Base-by-base conservation (phyloP, 306 rosid species). In the Glycine soja region DNA sequence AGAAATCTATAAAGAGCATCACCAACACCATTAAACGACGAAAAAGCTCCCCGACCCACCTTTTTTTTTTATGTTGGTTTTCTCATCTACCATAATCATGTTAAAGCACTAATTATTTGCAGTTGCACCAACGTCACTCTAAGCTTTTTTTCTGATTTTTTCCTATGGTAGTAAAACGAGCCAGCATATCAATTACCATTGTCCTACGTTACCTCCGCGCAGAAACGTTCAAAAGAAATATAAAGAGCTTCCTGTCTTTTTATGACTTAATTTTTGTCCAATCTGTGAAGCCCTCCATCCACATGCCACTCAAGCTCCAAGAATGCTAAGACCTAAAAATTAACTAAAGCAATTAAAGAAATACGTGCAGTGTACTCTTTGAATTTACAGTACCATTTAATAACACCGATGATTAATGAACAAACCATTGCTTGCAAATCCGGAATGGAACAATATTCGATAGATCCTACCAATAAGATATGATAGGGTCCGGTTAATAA, bases 151-250 rank as follows among this genome's bases (percentile, higher is more conserved):
- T 36, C 38, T 42, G 43, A 43, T 14, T 43, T 74, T 72, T 74
- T 72, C 8, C n/a, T 10, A 32, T 12, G 47, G 1, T 57, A 40
- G 9, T 42, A 42, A 42, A 42, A 42, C 46, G 46, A 42, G 46
- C 46, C 46, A 42, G 46, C 46, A 1, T 42, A 42, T 8, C 46
- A 42, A 42, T 42, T 65, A 53, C 46, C 75, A 53, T 72, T 18
- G 67, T 65, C 66, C 67, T n/a, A 80, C 79, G 79, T 52, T 72
- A 72, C 48, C 56, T 62, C 3, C 47, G 0, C 1, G 2, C 36
- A 42, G 13, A 46, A 79, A 48, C 54, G 7, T 40, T 40, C 7
- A 40, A 40, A 40, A 40, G 11, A 7, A 7, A 80, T 62, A 6
- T 10, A 24, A 58, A 64, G 15, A 9, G 11, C 4, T 18, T 70